These are phyloP conservation scores for Wallacemonas rigidus DNA, from an alignment of 208 protist species.

Conservation along the genomic window DNA sequence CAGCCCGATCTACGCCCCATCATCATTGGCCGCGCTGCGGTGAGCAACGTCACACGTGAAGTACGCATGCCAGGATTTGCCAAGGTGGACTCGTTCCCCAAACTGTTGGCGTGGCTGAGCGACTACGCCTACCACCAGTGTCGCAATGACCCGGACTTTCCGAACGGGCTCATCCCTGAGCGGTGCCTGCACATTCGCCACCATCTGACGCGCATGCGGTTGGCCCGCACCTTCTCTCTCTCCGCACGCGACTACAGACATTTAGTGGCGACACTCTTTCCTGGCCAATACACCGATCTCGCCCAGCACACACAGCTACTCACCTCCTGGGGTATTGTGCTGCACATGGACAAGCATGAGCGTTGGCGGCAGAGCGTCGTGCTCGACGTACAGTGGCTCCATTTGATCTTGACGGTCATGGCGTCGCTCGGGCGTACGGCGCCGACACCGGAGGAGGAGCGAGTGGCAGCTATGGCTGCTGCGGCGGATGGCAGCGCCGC, in stretches of 20 bases:
- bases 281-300: slow-evolving; percentile 44
- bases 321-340: slow-evolving; percentile 55
- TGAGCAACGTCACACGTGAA: slow-evolving; percentile 61
- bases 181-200: slow-evolving; percentile 38
- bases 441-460: slow-evolving; percentile 3
- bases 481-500: background rate
- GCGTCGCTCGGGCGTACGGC: slow-evolving; percentile 23
- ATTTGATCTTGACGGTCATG: slow-evolving; percentile 36
- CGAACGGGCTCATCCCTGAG: slow-evolving; percentile 60
- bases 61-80: slow-evolving; percentile 49
- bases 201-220: slow-evolving; percentile 34
- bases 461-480: background rate
- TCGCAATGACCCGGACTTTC: slow-evolving; percentile 68
- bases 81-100: slow-evolving; percentile 54
- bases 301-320: slow-evolving; percentile 78
- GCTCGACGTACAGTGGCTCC: slow-evolving; percentile 65
- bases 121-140: slow-evolving; percentile 64
- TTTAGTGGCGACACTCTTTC: slow-evolving; percentile 47
- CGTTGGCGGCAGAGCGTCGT: slow-evolving; percentile 50
- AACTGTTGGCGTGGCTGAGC: slow-evolving; percentile 65
- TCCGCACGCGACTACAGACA: slow-evolving; percentile 59
- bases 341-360: slow-evolving; percentile 62
- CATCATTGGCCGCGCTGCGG: slow-evolving; percentile 68
- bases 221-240: slow-evolving; percentile 58
- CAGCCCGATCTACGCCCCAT: slow-evolving; percentile 55